Evolutionary conservation across 768 basidiomycete genomes (phyloP).

Genomic region (Vararia minispora): DNA sequence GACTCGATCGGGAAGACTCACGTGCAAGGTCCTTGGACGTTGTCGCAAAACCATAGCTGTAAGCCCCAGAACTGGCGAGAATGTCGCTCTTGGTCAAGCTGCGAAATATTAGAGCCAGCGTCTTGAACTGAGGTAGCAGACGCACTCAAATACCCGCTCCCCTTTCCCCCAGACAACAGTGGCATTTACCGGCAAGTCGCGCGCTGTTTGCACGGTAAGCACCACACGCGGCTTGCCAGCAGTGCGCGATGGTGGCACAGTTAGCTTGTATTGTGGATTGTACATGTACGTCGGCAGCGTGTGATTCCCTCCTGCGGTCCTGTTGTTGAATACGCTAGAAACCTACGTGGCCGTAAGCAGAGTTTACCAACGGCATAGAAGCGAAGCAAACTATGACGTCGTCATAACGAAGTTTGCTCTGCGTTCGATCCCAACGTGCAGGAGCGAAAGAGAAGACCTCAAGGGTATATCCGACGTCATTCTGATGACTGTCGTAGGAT

Average conservation of each 20-base stretch:
- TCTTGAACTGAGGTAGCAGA: slow-evolving; percentile 4
- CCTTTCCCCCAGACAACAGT: slow-evolving; percentile 69
- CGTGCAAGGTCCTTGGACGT: slow-evolving; percentile 40
- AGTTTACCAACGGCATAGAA: not conserved
- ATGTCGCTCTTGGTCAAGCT: slow-evolving; percentile 60
- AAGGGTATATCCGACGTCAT: slow-evolving; percentile 58
- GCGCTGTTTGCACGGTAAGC: slow-evolving; percentile 42
- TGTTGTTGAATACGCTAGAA: slow-evolving; percentile 48
- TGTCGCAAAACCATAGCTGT: slow-evolving; percentile 66
- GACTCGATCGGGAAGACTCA: slow-evolving; percentile 21
- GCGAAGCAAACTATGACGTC: slow-evolving; percentile 14
- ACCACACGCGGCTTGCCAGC: slow-evolving; percentile 28
- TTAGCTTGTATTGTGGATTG: slow-evolving; percentile 82
- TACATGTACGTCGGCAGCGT: slow-evolving; percentile 72
- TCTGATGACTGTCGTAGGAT: slow-evolving; percentile 57
- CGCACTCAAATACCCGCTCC: slow-evolving; percentile 65
- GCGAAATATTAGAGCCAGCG: not conserved
- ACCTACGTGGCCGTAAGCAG: slow-evolving; percentile 28
- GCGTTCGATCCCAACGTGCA: slow-evolving; percentile 16
- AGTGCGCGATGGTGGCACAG: slow-evolving; percentile 25
- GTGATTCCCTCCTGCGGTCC: slow-evolving; percentile 79
- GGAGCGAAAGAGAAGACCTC: slow-evolving; percentile 38
- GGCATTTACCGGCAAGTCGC: slow-evolving; percentile 64
- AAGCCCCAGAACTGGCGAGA: slow-evolving; percentile 64
- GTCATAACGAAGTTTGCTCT: slow-evolving; percentile 17